These are phyloP conservation scores for Paecilomyces sp. DNA, from an alignment of 2,329 filamentous ascomycete species.

Conservation along the genomic window DNA sequence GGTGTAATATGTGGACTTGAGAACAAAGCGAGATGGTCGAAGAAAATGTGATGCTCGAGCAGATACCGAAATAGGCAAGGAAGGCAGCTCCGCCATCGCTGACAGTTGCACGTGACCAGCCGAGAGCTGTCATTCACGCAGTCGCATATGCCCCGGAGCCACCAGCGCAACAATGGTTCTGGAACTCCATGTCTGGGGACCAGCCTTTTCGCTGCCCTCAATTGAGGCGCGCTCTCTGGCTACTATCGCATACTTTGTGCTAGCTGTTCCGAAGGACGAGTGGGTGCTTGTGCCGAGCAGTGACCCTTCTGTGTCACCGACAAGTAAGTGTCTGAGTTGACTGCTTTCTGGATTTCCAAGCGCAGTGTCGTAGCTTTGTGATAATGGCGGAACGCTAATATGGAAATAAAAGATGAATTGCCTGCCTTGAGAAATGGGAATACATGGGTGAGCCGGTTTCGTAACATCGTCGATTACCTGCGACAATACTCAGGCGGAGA, in stretches of 20 bases:
- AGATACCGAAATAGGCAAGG: not conserved
- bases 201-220: conserved; percentile 80
- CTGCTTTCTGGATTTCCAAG: not conserved
- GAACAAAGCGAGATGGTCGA: not conserved
- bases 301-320: conserved; percentile 63
- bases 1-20: too few species aligned
- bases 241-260: conserved; percentile 66
- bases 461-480: conserved; percentile 48
- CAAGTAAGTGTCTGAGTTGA: conserved; percentile 46
- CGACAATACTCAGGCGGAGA: conserved; percentile 38
- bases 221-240: conserved; percentile 89
- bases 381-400: not conserved
- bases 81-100: not conserved
- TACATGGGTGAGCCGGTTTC: conserved; percentile 47
- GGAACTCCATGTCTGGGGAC: conserved; percentile 83
- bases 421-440: conserved; percentile 51
- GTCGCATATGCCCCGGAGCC: not conserved
- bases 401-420: conserved; percentile 42
- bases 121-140: not conserved
- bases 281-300: conserved; percentile 70
- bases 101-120: not conserved
- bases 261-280: conserved; percentile 49
- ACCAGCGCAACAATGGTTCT: conserved; percentile 44
- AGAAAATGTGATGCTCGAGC: not conserved
- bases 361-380: not conserved